Percentiles rank a stretch among this genome's conserved stretches.
These are phyloP conservation scores for Fusarium haematococcum DNA, from an alignment of 2,329 filamentous ascomycete genomes.

Conservation along the genomic window DNA sequence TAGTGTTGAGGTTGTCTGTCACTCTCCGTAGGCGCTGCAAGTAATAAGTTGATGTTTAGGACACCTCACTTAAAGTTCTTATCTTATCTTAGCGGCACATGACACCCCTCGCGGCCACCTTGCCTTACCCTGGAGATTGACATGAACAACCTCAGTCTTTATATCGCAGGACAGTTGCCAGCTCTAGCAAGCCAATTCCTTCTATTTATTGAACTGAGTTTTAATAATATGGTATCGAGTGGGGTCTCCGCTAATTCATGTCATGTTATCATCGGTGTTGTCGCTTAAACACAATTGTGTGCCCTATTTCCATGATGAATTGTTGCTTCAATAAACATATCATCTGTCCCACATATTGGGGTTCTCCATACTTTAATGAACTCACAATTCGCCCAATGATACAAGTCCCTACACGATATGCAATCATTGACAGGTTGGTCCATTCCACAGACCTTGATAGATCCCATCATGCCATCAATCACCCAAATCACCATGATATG, in stretches of 20 bases:
- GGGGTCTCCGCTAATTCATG: background rate
- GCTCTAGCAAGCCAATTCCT: background rate
- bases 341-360: background rate
- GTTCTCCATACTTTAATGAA: background rate
- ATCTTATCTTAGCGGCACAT: slow-evolving; percentile 55
- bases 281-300: background rate
- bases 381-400: background rate
- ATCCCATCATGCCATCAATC: background rate
- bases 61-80: slow-evolving; percentile 47
- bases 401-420: background rate
- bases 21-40: background rate
- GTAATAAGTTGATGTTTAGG: slow-evolving; percentile 40
- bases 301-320: background rate
- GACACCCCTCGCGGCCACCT: slow-evolving; percentile 38
- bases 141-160: background rate
- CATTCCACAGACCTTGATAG: background rate
- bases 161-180: background rate
- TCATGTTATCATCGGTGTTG: background rate
- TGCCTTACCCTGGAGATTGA: slow-evolving; percentile 38
- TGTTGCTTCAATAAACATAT: background rate
- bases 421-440: background rate
- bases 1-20: slow-evolving; percentile 4
- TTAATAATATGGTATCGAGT: background rate
- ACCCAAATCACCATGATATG: background rate
- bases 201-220: background rate